Evolutionary conservation across 2,329 filamentous ascomycete genomes (phyloP), one percentile per base, ranked within the genome.

Genomic region (Cladosporium sp.): DNA sequence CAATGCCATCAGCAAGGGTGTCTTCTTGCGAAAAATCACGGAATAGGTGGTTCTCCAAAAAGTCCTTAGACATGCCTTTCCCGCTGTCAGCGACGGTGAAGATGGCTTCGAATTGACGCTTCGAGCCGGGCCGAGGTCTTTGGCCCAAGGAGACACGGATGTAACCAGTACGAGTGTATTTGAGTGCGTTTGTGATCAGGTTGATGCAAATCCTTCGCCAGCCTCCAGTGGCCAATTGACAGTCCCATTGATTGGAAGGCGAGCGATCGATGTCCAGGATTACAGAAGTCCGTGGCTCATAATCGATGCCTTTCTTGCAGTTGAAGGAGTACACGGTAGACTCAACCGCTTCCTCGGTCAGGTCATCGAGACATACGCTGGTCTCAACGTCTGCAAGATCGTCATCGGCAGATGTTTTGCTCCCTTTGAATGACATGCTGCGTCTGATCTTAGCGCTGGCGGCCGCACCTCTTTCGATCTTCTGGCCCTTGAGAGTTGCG

Each of bases 11-110:
- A 0, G 84, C 81, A 0, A 91, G 74, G 0, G 79, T 78, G 56
- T 90, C 83, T 70, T 91, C 89, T 67, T 91, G 89, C 0, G 82
- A 77, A 67, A 91, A 91, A 0, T 88, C 86, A 0, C 83, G 85
- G 73, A 88, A 91, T 0, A 91, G 76, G 16, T 84, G 81, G 21
- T 86, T 83, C 33, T 84, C 80, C 5, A 91, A 75, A 68, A 88
- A 92, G 10, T 90, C 86, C 16, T 84, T 80, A 0, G 84, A 84
- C 61, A 91, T 91, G 1, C 89, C 89, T 40, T 82, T 82, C 0
- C 89, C 89, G 0, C 88, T 89, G 69, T 92, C 89, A 0, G 80
- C 79, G 0, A 91, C 84, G 11, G 67, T 67, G 21, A 62, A 18
- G 5, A 62, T 29, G 21, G 49, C 60, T 14, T 64, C 62, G 14